These are phyloP conservation scores for Phaeolepiota aurea DNA, from an alignment of 768 basidiomycete species.

Conservation along the genomic window DNA sequence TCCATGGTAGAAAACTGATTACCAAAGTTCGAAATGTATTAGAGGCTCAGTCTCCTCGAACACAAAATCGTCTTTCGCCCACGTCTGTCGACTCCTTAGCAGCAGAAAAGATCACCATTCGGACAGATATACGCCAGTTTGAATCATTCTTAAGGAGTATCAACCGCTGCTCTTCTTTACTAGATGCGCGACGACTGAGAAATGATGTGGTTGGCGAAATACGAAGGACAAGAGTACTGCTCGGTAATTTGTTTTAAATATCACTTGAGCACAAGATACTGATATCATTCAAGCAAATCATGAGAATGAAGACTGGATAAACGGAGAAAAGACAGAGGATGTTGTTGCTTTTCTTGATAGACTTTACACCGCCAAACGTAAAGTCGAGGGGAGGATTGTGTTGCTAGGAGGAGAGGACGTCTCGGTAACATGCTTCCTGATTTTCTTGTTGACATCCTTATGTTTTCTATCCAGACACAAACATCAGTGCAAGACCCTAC, in stretches of 20 bases:
- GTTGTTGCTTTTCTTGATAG: slow-evolving; percentile 83
- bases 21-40: slow-evolving; percentile 81
- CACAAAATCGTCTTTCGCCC: slow-evolving; percentile 28
- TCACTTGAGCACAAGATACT: background rate
- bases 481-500: slow-evolving; percentile 30
- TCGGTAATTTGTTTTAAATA: slow-evolving; percentile 41
- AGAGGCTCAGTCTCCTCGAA: slow-evolving; percentile 67
- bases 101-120: slow-evolving; percentile 72
- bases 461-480: slow-evolving; percentile 22
- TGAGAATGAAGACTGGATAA: slow-evolving; percentile 84
- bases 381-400: slow-evolving; percentile 79
- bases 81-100: slow-evolving; percentile 24
- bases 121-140: slow-evolving; percentile 76
- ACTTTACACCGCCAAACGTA: slow-evolving; percentile 81
- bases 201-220: slow-evolving; percentile 93
- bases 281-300: slow-evolving; percentile 45
- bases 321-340: slow-evolving; percentile 78
- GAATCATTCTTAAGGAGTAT: slow-evolving; percentile 89
- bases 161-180: slow-evolving; percentile 65
- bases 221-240: slow-evolving; percentile 61
- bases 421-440: slow-evolving; percentile 27
- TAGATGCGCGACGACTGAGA: slow-evolving; percentile 86
- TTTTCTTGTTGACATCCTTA: background rate
- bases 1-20: slow-evolving; percentile 60
- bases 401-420: slow-evolving; percentile 65